phyloP scores from a whole-genome alignment of 2,329 filamentous ascomycete genomes.

The Aspergillus sp. region DNA sequence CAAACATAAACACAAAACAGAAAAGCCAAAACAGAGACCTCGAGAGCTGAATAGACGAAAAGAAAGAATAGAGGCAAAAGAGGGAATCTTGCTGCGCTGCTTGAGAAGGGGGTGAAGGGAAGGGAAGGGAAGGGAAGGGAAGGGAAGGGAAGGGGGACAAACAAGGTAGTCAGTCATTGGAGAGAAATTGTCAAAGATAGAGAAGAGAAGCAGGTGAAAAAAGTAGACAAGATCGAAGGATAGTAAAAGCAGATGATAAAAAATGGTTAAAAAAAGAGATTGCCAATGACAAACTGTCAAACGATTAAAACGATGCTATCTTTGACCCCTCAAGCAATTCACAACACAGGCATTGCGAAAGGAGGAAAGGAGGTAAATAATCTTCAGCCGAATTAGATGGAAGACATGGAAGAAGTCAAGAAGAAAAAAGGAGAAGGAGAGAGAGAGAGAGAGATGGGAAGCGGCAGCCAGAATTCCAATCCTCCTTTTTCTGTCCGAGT shows the following conservation, averaged over 20 bases:
- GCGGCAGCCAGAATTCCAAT: constrained; percentile 18
- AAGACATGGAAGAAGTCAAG: constrained; percentile 22
- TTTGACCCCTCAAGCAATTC: constrained; percentile 26
- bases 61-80: constrained; percentile 33
- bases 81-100: constrained; percentile 44
- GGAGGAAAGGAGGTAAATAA: constrained; percentile 16
- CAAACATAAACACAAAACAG: constrained; percentile 21
- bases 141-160: constrained; percentile 28
- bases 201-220: constrained; percentile 15
- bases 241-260: constrained; percentile 7
- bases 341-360: constrained; percentile 1
- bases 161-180: constrained; percentile 11
- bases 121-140: constrained; percentile 26
- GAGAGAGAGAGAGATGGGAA: constrained; percentile 14
- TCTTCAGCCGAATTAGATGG: constrained; percentile 18
- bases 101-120: constrained; percentile 32
- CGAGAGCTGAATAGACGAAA: constrained; percentile 22
- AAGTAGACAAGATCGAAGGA: constrained; percentile 26
- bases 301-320: constrained; percentile 35
- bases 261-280: not conserved
- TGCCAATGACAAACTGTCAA: constrained; percentile 24
- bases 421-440: constrained; percentile 15
- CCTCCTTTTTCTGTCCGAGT: constrained; percentile 7
- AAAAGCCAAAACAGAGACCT: constrained; percentile 26
- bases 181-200: constrained; percentile 16